phyloP scores from a whole-genome alignment of 2,329 filamentous ascomycete genomes.

The Curvularia sp. region DNA sequence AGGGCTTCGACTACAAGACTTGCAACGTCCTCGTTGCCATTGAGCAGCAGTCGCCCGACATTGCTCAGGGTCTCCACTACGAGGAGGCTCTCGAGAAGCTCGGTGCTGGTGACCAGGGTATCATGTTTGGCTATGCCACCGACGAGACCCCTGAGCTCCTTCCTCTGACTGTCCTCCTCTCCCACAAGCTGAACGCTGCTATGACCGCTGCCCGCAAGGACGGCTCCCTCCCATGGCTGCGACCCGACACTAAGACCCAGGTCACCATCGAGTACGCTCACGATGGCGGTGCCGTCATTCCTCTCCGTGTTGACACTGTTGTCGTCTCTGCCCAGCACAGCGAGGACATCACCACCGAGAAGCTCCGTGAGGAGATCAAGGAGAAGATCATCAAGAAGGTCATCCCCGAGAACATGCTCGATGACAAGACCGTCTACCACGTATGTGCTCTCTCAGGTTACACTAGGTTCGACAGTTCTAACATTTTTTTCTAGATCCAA shows the following conservation, averaged over 20 bases:
- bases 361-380: conserved; percentile 91
- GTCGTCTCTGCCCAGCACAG: conserved; percentile 96
- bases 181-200: conserved; percentile 96
- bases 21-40: conserved; percentile 98
- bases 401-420: conserved; percentile 90
- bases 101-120: conserved; percentile 98
- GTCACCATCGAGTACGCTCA: conserved; percentile 99
- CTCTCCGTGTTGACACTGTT: conserved; percentile 91
- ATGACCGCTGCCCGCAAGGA: conserved; percentile 90
- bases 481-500: conserved; percentile 69
- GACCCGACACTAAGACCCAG: conserved; percentile 99
- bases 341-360: conserved; percentile 84
- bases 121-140: conserved; percentile 99
- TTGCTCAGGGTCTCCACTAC: conserved; percentile 98
- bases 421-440: conserved; percentile 95
- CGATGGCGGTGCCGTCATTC: conserved; percentile 91
- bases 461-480: conserved; percentile 14
- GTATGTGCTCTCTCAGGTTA: conserved; percentile 58
- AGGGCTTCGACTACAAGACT: conserved; percentile 99
- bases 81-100: conserved; percentile 97
- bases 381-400: conserved; percentile 97
- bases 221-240: conserved; percentile 88
- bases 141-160: conserved; percentile 98
- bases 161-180: conserved; percentile 89
- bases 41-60: conserved; percentile 98